Evolutionary conservation across 169 alveolate species (phyloP).

Genomic region (Plasmodium gonderi): DNA sequence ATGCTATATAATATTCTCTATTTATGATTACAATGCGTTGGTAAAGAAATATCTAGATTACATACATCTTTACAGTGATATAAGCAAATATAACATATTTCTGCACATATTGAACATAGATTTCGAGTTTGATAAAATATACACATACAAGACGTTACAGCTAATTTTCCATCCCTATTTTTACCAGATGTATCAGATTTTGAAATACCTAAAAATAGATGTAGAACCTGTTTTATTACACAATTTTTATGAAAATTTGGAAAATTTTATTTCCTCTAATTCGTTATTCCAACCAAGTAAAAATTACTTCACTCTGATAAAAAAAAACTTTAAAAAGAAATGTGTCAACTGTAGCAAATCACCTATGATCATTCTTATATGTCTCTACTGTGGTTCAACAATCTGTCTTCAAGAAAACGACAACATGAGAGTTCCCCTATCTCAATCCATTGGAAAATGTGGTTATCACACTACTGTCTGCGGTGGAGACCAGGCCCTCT

Average conservation of each 20-base stretch:
- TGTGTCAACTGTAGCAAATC: conserved; percentile 53
- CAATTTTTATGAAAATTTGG: conserved; percentile 50
- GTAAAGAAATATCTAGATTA: conserved; percentile 42
- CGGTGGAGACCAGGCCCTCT: conserved; percentile 63
- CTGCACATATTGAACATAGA: conserved; percentile 37
- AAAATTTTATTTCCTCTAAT: conserved; percentile 19
- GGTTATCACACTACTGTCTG: conserved; percentile 58
- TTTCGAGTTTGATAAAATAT: conserved; percentile 18
- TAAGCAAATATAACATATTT: conserved; percentile 34
- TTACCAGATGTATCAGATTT: conserved; percentile 47
- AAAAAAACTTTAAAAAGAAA: conserved; percentile 41
- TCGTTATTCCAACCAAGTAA: conserved; percentile 56
- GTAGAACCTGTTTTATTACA: conserved; percentile 38
- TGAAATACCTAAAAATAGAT: conserved; percentile 54
- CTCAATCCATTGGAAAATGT: conserved; percentile 58
- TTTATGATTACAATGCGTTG: conserved; percentile 38
- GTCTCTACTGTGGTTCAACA: conserved; percentile 62
- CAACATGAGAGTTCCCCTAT: conserved; percentile 1
- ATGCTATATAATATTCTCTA: conserved; percentile 30
- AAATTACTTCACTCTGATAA: conserved; percentile 55
- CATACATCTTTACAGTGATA: conserved; percentile 53
- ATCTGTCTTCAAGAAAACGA: conserved; percentile 48
- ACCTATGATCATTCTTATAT: conserved; percentile 28
- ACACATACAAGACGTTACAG: conserved; percentile 25
- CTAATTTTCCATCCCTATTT: conserved; percentile 59